Evolutionary conservation across 306 rosid species (phyloP).

Genomic region (Casuarina cunninghamiana): DNA sequence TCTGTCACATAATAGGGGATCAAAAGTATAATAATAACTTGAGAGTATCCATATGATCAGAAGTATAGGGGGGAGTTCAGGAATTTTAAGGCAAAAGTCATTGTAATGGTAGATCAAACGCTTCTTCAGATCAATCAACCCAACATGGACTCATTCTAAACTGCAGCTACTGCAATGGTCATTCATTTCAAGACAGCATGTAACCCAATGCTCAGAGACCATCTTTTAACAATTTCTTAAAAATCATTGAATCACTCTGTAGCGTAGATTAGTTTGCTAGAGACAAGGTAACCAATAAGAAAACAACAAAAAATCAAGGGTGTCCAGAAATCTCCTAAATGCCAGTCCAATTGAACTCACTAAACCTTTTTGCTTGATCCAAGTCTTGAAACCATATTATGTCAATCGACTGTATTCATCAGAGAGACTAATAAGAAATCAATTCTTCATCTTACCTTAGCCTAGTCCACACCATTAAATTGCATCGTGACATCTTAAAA

Average conservation of each 20-base stretch:
- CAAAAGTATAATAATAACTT: background rate
- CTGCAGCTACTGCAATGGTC: background rate
- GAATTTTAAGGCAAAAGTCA: background rate
- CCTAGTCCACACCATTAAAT: background rate
- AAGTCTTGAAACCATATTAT: background rate
- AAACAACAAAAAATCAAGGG: background rate
- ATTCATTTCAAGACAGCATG: background rate
- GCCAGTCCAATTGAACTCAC: background rate
- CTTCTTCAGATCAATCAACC: background rate
- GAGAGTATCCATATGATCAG: background rate
- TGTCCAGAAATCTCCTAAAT: background rate
- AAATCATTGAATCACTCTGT: background rate
- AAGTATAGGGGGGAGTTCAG: background rate
- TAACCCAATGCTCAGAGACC: background rate
- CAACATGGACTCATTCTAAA: background rate
- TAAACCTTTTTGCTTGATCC: background rate
- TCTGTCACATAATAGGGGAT: background rate
- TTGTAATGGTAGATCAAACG: conserved; percentile 3
- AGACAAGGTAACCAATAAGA: background rate
- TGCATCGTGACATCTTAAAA: background rate
- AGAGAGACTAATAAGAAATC: background rate
- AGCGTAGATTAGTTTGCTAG: background rate
- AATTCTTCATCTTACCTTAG: background rate
- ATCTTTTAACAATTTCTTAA: background rate
- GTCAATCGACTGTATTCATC: background rate